A percentile compares a stretch with the other conserved stretches of the same genome.
phyloP scores from a whole-genome alignment of 306 rosid species.

The Oemleria cerasiformis region DNA sequence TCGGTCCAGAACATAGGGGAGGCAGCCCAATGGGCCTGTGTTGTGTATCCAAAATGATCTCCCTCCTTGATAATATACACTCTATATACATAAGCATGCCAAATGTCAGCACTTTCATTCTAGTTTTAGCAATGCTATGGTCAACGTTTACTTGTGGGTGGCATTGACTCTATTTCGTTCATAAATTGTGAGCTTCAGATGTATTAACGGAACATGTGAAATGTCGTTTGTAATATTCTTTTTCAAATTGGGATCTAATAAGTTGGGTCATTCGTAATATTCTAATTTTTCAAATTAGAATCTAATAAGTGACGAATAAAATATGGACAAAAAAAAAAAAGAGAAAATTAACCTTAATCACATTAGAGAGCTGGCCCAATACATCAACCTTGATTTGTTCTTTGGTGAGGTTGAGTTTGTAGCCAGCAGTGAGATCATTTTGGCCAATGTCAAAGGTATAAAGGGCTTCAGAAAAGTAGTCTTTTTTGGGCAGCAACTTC shows the following conservation, averaged over 20 bases:
- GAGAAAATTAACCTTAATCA: constrained; percentile 17
- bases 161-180: too few relatives aligned
- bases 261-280: too few relatives aligned
- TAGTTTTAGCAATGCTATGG: too few relatives aligned
- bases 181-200: too few relatives aligned
- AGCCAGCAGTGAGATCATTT: constrained; percentile 69
- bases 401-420: constrained; percentile 53
- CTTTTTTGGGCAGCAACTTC: constrained; percentile 48
- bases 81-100: neutral
- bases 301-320: too few relatives aligned
- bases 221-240: too few relatives aligned
- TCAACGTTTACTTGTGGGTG: neutral
- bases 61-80: constrained; percentile 30
- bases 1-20: constrained; percentile 32
- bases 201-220: too few relatives aligned
- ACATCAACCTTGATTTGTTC: constrained; percentile 39
- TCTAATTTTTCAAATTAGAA: too few relatives aligned
- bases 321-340: neutral
- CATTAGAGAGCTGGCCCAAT: constrained; percentile 19
- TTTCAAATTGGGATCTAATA: too few relatives aligned
- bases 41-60: constrained; percentile 44
- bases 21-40: constrained; percentile 50
- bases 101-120: neutral
- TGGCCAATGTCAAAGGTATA: constrained; percentile 83
- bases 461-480: constrained; percentile 47